A percentile compares a stretch with the other conserved stretches of the same genome.
phyloP scores from a whole-genome alignment of 2,329 filamentous ascomycete species.

The Celoporthe dispersa region DNA sequence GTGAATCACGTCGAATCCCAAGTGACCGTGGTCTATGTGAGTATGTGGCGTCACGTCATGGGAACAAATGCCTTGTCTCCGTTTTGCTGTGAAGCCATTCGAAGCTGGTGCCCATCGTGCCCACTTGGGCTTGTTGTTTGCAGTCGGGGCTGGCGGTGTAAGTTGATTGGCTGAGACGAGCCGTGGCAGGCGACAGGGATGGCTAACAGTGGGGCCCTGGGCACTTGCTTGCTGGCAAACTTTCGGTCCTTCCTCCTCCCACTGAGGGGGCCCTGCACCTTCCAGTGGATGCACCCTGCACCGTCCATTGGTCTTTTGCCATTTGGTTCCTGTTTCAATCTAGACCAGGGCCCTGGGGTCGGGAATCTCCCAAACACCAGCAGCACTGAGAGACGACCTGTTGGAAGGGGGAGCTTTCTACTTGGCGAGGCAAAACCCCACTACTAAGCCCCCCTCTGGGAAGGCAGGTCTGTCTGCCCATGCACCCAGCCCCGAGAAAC shows the following conservation, averaged over 20 bases:
- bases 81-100: neutral
- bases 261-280: neutral
- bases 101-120: neutral
- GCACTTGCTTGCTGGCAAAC: conserved; percentile 1
- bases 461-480: neutral
- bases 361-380: neutral
- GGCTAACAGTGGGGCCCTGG: neutral
- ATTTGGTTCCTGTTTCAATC: conserved; percentile 4
- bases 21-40: neutral
- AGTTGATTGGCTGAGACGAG: conserved; percentile 18
- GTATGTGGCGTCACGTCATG: neutral
- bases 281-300: neutral
- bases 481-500: too few relatives aligned
- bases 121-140: conserved; percentile 10
- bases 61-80: neutral
- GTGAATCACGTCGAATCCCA: neutral
- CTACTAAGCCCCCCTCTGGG: neutral
- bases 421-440: neutral
- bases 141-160: conserved; percentile 8
- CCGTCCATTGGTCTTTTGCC: neutral
- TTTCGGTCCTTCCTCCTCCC: neutral
- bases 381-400: neutral
- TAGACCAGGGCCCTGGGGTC: neutral
- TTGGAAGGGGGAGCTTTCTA: neutral
- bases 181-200: conserved; percentile 6